Base-by-base conservation (phyloP, 345 rosid species). In the Psidium guajava region DNA sequence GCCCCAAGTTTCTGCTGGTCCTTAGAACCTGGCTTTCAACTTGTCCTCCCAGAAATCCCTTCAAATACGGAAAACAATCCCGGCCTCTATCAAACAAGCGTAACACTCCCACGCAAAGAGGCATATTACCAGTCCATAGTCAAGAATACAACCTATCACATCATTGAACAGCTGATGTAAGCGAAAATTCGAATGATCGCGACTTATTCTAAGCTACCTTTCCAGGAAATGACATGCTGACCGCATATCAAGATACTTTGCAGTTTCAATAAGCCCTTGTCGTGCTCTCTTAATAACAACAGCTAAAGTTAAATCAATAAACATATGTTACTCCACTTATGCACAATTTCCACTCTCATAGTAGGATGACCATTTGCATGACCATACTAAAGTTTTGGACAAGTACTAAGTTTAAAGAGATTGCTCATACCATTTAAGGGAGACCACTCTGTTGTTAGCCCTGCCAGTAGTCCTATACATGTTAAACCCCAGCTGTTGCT, bases 401-500 rank as follows among this genome's bases (percentile, higher is more conserved):
- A 18, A 69, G 47, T 36, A 36, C 44, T 69, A 5, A 8, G 25
- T 69, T 36, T 32, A 36, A 69, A 69, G 47, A 69, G 47, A 69
- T 36, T 36, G 80, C 25, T 69, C 47, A 69, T 36, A 69, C 80
- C 80, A 18, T 36, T 69, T 36, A 32, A 69, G 47, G 80, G 80
- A 69, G 80, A 21, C 47, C 80, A 36, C 25, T 69, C 80, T 36
- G 25, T 69, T 69, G 77, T 69, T 69, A 36, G 80, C 47, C 18
- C 40, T 69, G 47, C 47, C 80, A 69, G 25, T 4, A 69, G 47
- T 69, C 25, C 47, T 36, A 18, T 69, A 54, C 10, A 51, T 40
- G 81, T 89, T 91, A 95, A 81, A 92, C 95, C 52, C 93, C 92
- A 58, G 96, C 91, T 42, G 94, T 89, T 88, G 96, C 92, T 91